Evolutionary conservation across 192 early-diverging fungal species (phyloP).

Genomic region (Rhizoclosmatium sp.): DNA sequence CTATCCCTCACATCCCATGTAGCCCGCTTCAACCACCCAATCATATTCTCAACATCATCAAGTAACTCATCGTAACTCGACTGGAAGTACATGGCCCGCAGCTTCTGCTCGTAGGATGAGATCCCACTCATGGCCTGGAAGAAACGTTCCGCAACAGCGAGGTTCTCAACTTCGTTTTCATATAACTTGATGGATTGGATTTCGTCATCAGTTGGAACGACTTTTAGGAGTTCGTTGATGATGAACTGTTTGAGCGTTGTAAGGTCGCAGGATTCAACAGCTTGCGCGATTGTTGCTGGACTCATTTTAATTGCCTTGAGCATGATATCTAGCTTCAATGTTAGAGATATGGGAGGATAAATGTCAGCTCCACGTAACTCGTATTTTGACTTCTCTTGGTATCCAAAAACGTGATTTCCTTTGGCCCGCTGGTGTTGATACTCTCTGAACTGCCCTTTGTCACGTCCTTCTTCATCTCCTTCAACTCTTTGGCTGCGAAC

Average conservation of each 20-base stretch:
- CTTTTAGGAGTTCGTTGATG: slow-evolving; percentile 54
- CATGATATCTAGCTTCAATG: slow-evolving; percentile 40
- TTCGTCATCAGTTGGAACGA: slow-evolving; percentile 60
- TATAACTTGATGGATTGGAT: slow-evolving; percentile 47
- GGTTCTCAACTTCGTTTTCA: slow-evolving; percentile 50
- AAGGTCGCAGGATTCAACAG: slow-evolving; percentile 47
- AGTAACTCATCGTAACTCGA: slow-evolving; percentile 48
- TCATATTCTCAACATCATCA: slow-evolving; percentile 54
- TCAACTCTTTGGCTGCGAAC: slow-evolving; percentile 56
- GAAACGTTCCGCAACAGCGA: slow-evolving; percentile 57
- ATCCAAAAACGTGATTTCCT: slow-evolving; percentile 61
- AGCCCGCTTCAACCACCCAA: slow-evolving; percentile 45
- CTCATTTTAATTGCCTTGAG: slow-evolving; percentile 59
- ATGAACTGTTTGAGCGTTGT: slow-evolving; percentile 43
- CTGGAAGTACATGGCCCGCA: slow-evolving; percentile 59
- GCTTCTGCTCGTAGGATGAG: slow-evolving; percentile 50
- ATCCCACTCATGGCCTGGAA: slow-evolving; percentile 55
- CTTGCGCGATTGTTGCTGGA: slow-evolving; percentile 44
- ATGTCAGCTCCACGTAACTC: slow-evolving; percentile 24
- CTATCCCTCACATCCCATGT: slow-evolving; percentile 55
- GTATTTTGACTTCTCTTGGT: slow-evolving; percentile 53
- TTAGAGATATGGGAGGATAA: neutral
- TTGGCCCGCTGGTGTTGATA: slow-evolving; percentile 25
- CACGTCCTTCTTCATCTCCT: slow-evolving; percentile 32
- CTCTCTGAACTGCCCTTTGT: slow-evolving; percentile 42